A percentile compares a stretch with the other conserved stretches of the same genome.
Evolutionary conservation across 179 eudicot genomes (phyloP).

Genomic region (Vitellaria paradoxa): DNA sequence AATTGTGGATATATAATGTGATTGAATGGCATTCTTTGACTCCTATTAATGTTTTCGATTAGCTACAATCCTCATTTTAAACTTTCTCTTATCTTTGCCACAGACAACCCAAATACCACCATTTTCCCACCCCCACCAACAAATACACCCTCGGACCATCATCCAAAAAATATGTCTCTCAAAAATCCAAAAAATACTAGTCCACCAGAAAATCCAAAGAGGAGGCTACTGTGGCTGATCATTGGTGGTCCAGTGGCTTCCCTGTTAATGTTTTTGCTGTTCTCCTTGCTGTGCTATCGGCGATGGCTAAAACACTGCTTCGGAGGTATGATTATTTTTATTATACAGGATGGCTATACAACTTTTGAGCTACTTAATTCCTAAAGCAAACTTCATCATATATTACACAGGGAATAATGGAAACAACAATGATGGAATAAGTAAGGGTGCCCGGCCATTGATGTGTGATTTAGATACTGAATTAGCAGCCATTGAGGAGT

Average conservation of each 20-base stretch:
- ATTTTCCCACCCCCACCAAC: no score
- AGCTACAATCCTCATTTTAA: no score
- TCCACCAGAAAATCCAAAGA: not conserved
- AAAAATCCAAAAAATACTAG: not conserved
- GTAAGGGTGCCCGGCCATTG: no score
- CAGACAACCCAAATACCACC: no score
- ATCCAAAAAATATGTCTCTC: not conserved
- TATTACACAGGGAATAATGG: not conserved
- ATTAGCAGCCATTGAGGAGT: not conserved
- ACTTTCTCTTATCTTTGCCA: not conserved
- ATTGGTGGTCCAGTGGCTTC: not conserved
- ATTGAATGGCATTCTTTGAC: no score
- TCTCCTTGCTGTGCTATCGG: not conserved
- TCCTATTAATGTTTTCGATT: no score
- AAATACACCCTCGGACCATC: not conserved
- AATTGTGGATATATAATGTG: no score
- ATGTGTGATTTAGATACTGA: not conserved
- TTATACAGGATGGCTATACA: not conserved
- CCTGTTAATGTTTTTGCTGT: not conserved
- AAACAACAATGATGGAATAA: not conserved
- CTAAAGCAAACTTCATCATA: no score
- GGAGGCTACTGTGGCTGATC: not conserved
- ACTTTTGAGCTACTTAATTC: not conserved
- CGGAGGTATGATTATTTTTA: not conserved
- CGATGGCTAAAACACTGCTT: not conserved